Conservation (phyloP, 768 basidiomycete species). For the Suillus subalutaceus region DNA sequence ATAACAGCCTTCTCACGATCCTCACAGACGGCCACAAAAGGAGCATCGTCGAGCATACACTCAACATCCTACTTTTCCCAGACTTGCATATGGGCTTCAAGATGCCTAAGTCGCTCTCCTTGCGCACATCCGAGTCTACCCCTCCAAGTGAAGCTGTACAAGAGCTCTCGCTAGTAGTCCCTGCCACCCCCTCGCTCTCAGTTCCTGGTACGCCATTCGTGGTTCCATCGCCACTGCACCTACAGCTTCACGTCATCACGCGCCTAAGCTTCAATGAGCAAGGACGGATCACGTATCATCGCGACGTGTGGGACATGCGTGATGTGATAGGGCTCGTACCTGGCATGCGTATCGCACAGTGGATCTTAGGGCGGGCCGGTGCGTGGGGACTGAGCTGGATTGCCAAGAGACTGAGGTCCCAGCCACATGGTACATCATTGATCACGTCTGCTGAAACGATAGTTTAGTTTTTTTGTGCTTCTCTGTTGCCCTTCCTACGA, state of each 20-base stretch:
- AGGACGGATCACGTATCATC: constrained; percentile 75
- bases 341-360: constrained; percentile 66
- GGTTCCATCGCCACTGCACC: constrained; percentile 71
- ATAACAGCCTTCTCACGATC: neutral
- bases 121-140: constrained; percentile 8
- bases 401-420: neutral
- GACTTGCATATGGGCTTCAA: constrained; percentile 57
- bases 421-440: neutral
- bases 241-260: constrained; percentile 27
- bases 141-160: neutral
- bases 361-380: constrained; percentile 64
- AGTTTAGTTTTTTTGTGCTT: neutral
- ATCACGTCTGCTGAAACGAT: neutral
- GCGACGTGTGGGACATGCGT: constrained; percentile 68
- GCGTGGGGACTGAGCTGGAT: constrained; percentile 57
- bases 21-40: constrained; percentile 69
- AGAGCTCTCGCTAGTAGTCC: neutral
- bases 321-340: constrained; percentile 77
- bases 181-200: constrained; percentile 42
- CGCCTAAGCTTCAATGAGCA: constrained; percentile 22
- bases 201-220: constrained; percentile 61
- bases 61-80: constrained; percentile 58
- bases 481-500: neutral
- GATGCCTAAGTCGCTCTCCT: constrained; percentile 45
- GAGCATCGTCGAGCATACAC: constrained; percentile 54